Conservation (phyloP, 495 filamentous ascomycete species). For the Apiosordaria backusii region DNA sequence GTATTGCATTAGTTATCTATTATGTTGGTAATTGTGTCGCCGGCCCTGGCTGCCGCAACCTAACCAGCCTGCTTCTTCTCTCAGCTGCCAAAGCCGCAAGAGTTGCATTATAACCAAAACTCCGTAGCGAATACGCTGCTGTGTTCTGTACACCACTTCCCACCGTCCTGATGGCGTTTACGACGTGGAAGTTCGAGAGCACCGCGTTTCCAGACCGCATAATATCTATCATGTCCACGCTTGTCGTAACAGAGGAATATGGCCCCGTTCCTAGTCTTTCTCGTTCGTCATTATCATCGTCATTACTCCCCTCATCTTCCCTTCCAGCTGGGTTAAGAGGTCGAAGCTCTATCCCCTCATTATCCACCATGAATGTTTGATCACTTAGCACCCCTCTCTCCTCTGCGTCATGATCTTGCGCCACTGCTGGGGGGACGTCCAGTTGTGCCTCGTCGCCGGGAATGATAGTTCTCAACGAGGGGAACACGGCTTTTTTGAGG, state of each 20-base stretch:
- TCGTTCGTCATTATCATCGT: slow-evolving; percentile 28
- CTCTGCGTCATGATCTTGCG: slow-evolving; percentile 75
- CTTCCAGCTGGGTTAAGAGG: slow-evolving; percentile 18
- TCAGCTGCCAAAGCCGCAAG: slow-evolving; percentile 45
- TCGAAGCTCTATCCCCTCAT: slow-evolving; percentile 52
- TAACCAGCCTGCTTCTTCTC: slow-evolving; percentile 37
- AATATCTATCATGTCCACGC: slow-evolving; percentile 48
- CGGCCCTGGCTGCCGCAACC: slow-evolving; percentile 12
- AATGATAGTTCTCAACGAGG: slow-evolving; percentile 24
- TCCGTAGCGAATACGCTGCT: slow-evolving; percentile 49
- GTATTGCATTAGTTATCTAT: slow-evolving; percentile 6
- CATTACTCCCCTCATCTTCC: slow-evolving; percentile 18
- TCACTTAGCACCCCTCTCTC: slow-evolving; percentile 68
- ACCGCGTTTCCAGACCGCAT: slow-evolving; percentile 66
- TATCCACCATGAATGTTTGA: slow-evolving; percentile 34
- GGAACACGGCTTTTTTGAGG: slow-evolving; percentile 41
- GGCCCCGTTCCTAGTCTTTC: slow-evolving; percentile 44
- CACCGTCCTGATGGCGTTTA: slow-evolving; percentile 62
- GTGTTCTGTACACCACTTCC: slow-evolving; percentile 53
- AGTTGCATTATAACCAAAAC: slow-evolving; percentile 48
- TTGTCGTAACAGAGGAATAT: slow-evolving; percentile 43
- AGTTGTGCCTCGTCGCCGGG: slow-evolving; percentile 7
- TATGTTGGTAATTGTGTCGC: background rate
- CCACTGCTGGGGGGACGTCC: slow-evolving; percentile 18
- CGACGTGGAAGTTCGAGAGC: slow-evolving; percentile 65